Base-by-base conservation (phyloP, 352 stramenopile species). In the Phytophthora niederhauseri region DNA sequence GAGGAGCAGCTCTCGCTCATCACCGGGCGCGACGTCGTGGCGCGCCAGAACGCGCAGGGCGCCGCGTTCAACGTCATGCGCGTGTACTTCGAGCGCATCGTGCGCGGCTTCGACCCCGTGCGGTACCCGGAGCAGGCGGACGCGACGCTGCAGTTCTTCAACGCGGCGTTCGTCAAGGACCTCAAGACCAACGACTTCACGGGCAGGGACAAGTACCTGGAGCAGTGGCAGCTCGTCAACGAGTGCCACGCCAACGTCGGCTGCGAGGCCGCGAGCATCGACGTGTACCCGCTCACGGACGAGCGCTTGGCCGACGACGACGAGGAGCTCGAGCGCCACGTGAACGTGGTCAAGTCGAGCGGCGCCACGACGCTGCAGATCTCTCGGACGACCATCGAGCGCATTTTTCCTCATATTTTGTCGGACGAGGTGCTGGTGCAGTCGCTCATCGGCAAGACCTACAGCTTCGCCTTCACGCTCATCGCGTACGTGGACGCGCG, bases 401-500 rank as follows among this genome's bases (percentile, higher is more conserved):
- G 72, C 45, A 66, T 88, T 4, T 88, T 88, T 56, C 77, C 80
- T 6, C 73, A 82, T 31, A 64, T 84, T 31, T 24, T 85, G 7
- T 15, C 56, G 11, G 70, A 85, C 46, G 80, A 82, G 46, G 20
- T 26, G 46, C 73, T 88, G 22, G 75, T 80, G n/a, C 80, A 88
- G 61, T 75, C 57, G 41, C 75, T 88, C 28, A 76, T 85, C 20
- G 72, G 75, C 14, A 83, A 80, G 45, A 66, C 62, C 30, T 88
- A 88, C 66, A 61, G 50, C 20, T 78, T 82, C 50, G 49, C 67
- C 8, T 88, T 75, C 61, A 82, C 73, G 38, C 57, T 84, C 9
- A 61, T 81, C 17, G 53, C 69, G 5, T 73, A 85, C 58, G 51
- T 88, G 19, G 79, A 81, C 58, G 38, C 31, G 22, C 28, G 31